Base-by-base conservation (phyloP, 208 protist species). In the Leishmania aethiopica region DNA sequence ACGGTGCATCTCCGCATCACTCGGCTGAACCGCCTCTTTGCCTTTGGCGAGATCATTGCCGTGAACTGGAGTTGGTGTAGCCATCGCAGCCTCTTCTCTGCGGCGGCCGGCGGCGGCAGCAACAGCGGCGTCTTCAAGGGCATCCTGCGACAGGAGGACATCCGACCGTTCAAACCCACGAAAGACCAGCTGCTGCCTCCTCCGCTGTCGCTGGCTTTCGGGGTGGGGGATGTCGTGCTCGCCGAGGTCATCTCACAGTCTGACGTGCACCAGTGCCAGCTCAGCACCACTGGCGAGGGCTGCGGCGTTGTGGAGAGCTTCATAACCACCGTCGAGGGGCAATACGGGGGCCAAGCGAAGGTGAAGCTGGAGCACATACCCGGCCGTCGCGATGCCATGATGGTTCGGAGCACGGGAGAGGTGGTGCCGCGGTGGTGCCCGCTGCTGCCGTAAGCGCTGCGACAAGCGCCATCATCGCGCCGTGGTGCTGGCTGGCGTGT, bases 231-330 rank as follows among this genome's bases (percentile, higher is more conserved):
- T 77, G 91, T 96, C 6, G 83, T 95, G 51, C 55, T 91, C 19
- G 93, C 93, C 17, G 88, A 91, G 90, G 93, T 96, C 8, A 84
- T 96, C 35, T 95, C 91, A 35, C 93, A 96, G 87, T 94, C 92
- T 2, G 93, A 96, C 67, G 93, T 81, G 53, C 91, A 91, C 4
- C 91, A 94, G 86, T 96, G 92, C 74, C 91, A 96, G 80, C 88
- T 96, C 45, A 93, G 87, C 73, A 96, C 93, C 19, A 75, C 90
- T 1, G 69, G 72, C 25, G 83, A 87, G 53, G 77, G 88, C 72
- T 96, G 85, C 59, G 93, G 93, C 1, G 93, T 95, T 8, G 84
- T 96, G 73, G 89, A 94, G 77, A 87, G 86, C 40, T 62, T 85
- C 15, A 47, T 51, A 57, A 73, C 79, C 22, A 37, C 77, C 0